phyloP scores from a whole-genome alignment of 768 basidiomycete species.

The Rubroboletus satanas region DNA sequence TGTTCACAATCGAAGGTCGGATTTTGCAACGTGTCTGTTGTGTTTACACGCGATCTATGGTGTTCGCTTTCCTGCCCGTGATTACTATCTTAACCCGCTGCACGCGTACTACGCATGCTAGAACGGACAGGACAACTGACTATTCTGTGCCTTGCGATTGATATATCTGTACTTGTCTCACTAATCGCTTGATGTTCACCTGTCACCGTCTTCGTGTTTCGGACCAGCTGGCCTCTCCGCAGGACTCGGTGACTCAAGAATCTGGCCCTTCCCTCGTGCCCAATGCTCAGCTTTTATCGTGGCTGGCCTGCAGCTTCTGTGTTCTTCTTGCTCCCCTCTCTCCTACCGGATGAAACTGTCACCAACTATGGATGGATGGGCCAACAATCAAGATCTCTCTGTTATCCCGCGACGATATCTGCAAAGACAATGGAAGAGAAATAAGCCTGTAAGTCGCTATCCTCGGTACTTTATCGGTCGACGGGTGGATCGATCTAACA shows the following conservation, averaged over 20 bases:
- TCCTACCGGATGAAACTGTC: background rate
- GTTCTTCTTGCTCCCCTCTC: slow-evolving; percentile 8
- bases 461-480: slow-evolving; percentile 7
- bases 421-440: slow-evolving; percentile 40
- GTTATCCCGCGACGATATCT: slow-evolving; percentile 33
- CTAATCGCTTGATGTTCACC: slow-evolving; percentile 10
- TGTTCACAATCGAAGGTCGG: slow-evolving; percentile 17
- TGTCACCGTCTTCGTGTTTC: slow-evolving; percentile 24
- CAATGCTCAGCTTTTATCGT: slow-evolving; percentile 23
- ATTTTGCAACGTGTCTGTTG: slow-evolving; percentile 21
- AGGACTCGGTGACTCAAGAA: slow-evolving; percentile 14
- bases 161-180: slow-evolving; percentile 18
- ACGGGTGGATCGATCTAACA: slow-evolving; percentile 16
- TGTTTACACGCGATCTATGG: slow-evolving; percentile 9
- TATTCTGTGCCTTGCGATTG: slow-evolving; percentile 20
- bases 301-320: slow-evolving; percentile 1
- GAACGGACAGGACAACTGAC: slow-evolving; percentile 14
- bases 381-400: slow-evolving; percentile 17
- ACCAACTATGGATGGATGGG: slow-evolving; percentile 14
- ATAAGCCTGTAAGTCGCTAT: slow-evolving; percentile 35
- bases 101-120: slow-evolving; percentile 29
- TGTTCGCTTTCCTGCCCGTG: slow-evolving; percentile 2
- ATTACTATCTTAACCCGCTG: slow-evolving; percentile 7
- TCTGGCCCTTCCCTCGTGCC: slow-evolving; percentile 30
- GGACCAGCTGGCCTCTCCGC: slow-evolving; percentile 21